phyloP scores from a whole-genome alignment of 305 asterid genomes.

The Nicotiana rustica region DNA sequence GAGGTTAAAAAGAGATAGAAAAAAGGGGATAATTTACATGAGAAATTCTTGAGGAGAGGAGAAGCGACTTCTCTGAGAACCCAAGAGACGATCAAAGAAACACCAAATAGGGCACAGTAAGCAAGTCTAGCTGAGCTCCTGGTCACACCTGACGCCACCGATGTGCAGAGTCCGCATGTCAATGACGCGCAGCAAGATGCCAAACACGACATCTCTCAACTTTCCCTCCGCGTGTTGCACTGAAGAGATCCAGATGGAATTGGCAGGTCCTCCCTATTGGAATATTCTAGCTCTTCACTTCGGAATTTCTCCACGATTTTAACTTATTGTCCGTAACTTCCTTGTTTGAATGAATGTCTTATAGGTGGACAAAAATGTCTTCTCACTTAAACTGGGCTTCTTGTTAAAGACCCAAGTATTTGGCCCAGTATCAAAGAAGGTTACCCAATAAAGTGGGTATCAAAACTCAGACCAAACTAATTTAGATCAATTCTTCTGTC shows the following conservation, averaged over 20 bases:
- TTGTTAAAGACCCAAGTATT: neutral
- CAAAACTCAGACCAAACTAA: too few relatives aligned
- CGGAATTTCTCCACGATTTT: too few relatives aligned
- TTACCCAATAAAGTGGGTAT: neutral
- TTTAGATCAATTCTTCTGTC: too few relatives aligned
- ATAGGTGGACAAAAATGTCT: too few relatives aligned
- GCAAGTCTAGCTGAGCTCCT: constrained; percentile 84
- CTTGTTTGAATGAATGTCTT: too few relatives aligned
- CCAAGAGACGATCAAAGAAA: constrained; percentile 77
- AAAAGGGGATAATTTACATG: constrained; percentile 54
- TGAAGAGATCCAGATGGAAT: neutral
- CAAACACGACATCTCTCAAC: constrained; percentile 71
- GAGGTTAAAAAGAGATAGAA: neutral
- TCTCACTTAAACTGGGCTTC: neutral
- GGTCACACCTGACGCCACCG: constrained; percentile 89
- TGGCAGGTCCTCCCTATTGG: neutral
- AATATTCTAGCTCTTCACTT: neutral
- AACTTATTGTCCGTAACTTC: too few relatives aligned
- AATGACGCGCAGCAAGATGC: constrained; percentile 86
- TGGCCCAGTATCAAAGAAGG: neutral
- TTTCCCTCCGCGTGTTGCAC: constrained; percentile 20
- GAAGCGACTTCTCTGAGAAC: constrained; percentile 80
- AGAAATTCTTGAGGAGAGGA: constrained; percentile 69
- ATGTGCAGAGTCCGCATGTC: constrained; percentile 93
- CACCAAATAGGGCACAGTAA: constrained; percentile 82